Conservation (phyloP, 306 rosid species). For the Quillaja saponaria region DNA sequence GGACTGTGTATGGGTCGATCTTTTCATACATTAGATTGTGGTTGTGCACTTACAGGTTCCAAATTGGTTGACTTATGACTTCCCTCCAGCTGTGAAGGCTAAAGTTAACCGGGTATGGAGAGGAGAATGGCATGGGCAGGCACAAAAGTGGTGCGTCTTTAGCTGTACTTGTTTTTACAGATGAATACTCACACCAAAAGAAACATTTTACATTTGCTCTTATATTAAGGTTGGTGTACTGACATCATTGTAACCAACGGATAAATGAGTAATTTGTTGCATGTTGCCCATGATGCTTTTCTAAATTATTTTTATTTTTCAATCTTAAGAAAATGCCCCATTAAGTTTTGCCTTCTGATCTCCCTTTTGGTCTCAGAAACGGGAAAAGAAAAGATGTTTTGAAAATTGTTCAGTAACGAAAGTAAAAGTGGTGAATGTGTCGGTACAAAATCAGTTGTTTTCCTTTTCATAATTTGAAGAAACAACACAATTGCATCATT, state of each 20-base stretch:
- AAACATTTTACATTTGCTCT: slow-evolving; percentile 15
- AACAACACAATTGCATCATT: too few relatives aligned
- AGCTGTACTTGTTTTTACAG: slow-evolving; percentile 17
- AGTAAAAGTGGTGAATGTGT: too few relatives aligned
- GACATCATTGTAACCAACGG: neutral
- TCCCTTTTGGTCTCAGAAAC: too few relatives aligned
- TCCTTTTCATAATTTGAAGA: too few relatives aligned
- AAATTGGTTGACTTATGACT: slow-evolving; percentile 90
- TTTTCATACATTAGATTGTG: slow-evolving; percentile 24
- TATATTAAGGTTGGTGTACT: neutral
- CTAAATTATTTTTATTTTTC: too few relatives aligned
- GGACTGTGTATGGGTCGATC: neutral
- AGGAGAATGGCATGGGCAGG: slow-evolving; percentile 99
- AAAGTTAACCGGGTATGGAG: slow-evolving; percentile 98
- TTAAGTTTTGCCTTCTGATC: too few relatives aligned
- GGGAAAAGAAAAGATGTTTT: too few relatives aligned
- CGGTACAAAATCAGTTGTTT: too few relatives aligned
- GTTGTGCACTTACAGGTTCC: slow-evolving; percentile 63
- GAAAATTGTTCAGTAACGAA: too few relatives aligned
- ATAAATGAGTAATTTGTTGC: too few relatives aligned
- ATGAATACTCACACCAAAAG: slow-evolving; percentile 1
- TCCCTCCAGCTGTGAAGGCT: slow-evolving; percentile 91
- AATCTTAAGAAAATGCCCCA: too few relatives aligned
- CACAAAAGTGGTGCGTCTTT: slow-evolving; percentile 78
- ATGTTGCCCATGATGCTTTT: neutral